A percentile compares a stretch with the other conserved stretches of the same genome.
Conservation (phyloP, 2,329 filamentous ascomycete genomes). For the Annulohypoxylon truncatum region DNA sequence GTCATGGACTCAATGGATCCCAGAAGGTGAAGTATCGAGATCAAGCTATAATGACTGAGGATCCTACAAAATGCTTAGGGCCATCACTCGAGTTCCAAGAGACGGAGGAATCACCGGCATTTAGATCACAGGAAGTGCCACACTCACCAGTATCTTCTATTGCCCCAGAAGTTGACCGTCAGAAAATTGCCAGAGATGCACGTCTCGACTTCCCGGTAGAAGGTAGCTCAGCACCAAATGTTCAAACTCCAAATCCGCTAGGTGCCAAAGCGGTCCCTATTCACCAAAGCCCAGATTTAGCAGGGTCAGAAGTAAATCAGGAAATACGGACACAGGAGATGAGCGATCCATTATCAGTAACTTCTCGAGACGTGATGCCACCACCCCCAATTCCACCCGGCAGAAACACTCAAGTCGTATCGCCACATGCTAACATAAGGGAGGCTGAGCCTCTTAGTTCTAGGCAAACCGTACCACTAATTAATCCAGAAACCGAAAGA, state of each 20-base stretch:
- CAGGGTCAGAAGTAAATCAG: background rate
- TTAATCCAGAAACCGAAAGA: background rate
- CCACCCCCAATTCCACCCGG: conserved; percentile 46
- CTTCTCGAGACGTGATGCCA: conserved; percentile 49
- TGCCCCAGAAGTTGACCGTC: conserved; percentile 14
- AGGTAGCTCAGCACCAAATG: background rate
- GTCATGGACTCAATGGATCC: background rate
- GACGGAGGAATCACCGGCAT: background rate
- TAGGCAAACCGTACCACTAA: background rate
- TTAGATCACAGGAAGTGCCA: background rate
- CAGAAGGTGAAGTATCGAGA: conserved; percentile 32
- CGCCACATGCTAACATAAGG: background rate
- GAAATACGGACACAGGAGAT: background rate
- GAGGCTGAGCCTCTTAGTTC: background rate
- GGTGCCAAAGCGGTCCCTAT: background rate
- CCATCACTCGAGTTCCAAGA: background rate
- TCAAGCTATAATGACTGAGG: conserved; percentile 39
- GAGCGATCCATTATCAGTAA: conserved; percentile 35
- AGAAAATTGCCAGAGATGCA: conserved; percentile 17
- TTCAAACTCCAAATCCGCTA: background rate
- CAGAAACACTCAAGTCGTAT: background rate
- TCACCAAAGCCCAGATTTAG: background rate
- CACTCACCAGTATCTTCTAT: background rate
- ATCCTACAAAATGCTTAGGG: background rate
- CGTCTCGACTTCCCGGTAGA: conserved; percentile 6